Evolutionary conservation across 495 filamentous ascomycete species (phyloP).

Genomic region (Paragyromitra xinjiangensis): DNA sequence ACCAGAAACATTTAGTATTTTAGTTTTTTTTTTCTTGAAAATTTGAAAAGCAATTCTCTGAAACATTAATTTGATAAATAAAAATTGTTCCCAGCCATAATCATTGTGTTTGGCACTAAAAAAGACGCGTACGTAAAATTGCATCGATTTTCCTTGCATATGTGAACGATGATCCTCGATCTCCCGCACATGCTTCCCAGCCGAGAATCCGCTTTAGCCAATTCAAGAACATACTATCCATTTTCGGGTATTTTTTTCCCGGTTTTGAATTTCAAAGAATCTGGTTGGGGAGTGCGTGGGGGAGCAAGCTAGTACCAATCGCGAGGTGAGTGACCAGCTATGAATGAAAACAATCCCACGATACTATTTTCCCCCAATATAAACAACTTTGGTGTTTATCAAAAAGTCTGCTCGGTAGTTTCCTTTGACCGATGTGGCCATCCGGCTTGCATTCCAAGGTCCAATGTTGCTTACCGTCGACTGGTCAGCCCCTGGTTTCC

Average conservation of each 20-base stretch:
- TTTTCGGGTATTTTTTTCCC: constrained; percentile 26
- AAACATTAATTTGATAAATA: constrained; percentile 1
- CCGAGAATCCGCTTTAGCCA: constrained; percentile 30
- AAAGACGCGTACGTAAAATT: constrained; percentile 26
- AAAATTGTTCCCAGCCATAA: neutral
- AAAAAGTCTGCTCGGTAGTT: constrained; percentile 29
- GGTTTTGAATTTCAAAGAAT: neutral
- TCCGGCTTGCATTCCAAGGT: constrained; percentile 32
- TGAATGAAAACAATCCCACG: constrained; percentile 37
- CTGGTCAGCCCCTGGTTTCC: constrained; percentile 38
- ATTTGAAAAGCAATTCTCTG: neutral
- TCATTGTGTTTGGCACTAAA: constrained; percentile 25
- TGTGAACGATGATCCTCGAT: constrained; percentile 51
- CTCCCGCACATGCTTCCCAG: constrained; percentile 29
- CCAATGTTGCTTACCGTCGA: constrained; percentile 38
- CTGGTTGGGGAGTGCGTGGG: neutral
- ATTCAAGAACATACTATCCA: constrained; percentile 27
- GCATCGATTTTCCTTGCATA: constrained; percentile 52
- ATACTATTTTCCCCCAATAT: constrained; percentile 17
- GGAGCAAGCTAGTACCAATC: neutral
- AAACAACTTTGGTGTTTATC: constrained; percentile 8
- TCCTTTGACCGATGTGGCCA: constrained; percentile 14
- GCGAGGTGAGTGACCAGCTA: constrained; percentile 40
- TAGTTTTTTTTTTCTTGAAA: neutral
- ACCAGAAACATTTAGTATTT: neutral